Percentiles rank a stretch among this genome's conserved stretches.
Conservation (phyloP, 495 filamentous ascomycete genomes). For the Aspergillus nanangensis region DNA sequence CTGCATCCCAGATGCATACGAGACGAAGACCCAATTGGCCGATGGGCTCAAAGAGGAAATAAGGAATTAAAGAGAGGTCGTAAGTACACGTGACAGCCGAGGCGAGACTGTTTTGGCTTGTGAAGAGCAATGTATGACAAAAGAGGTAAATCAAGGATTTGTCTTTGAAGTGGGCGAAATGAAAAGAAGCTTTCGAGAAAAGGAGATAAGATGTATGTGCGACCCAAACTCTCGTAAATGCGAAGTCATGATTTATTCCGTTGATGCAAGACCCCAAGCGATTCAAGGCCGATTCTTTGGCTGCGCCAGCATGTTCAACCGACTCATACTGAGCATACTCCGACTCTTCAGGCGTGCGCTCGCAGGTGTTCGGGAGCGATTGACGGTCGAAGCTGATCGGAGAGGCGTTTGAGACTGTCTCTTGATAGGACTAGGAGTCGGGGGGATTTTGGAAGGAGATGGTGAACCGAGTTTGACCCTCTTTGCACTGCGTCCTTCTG, state of each 20-base stretch:
- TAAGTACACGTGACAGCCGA: conserved; percentile 10
- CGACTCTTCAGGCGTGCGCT: conserved; percentile 29
- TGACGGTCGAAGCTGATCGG: conserved; percentile 25
- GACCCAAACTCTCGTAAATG: conserved; percentile 1
- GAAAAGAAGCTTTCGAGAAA: neutral
- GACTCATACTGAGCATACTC: conserved; percentile 40
- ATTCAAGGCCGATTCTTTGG: conserved; percentile 38
- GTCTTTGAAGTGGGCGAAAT: neutral
- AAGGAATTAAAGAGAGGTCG: conserved; percentile 3
- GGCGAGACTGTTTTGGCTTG: neutral
- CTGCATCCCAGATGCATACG: conserved; percentile 15
- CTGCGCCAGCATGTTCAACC: conserved; percentile 48
- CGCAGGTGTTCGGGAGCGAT: conserved; percentile 32
- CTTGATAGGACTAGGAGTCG: conserved; percentile 36
- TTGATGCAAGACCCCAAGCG: conserved; percentile 4
- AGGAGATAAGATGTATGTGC: neutral
- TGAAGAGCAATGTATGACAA: neutral
- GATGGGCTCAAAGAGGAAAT: neutral
- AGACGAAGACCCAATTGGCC: neutral
- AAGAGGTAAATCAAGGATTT: neutral
- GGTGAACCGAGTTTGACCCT: conserved; percentile 37
- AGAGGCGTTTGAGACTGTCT: conserved; percentile 27
- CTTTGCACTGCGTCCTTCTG: conserved; percentile 40
- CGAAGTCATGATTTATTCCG: neutral
- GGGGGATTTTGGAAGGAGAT: conserved; percentile 28